Evolutionary conservation across 345 rosid genomes (phyloP), one percentile per base, ranked within the genome.

Genomic region (Hypericum androsaemum): DNA sequence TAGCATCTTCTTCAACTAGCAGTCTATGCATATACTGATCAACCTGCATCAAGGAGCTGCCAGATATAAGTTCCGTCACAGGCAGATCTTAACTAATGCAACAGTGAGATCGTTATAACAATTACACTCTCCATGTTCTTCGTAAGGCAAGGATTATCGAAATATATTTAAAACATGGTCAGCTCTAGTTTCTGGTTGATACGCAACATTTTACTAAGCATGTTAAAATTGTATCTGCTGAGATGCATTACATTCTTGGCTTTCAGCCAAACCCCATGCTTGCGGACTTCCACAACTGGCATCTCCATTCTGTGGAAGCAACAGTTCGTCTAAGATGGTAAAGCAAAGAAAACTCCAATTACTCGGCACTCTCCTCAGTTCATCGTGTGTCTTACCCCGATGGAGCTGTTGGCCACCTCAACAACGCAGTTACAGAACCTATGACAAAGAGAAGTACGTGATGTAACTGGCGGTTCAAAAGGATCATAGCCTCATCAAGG

Each of bases 401-500:
- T 65, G 94, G 89, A 71, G 97, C 94, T 40, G 94, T 86, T 63
- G 97, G 97, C 95, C 94, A 86, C 60, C 94, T 74, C 67, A 89
- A 66, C 74, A 89, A 61, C 17, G 89, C 95, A 62, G 89, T 83
- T 51, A 81, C 59, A 47, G 79, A 63, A 61, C 95, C 97, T 86
- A 65, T 10, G 37, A 53, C 13, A 40, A 56, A 61, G 47, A 9
- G 45, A 40, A 1, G 32, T 53, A 41, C 53, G 46, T 64, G 52
- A 62, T 39, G 13, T 36, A 51, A 54, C 42, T n/a, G 12, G 42
- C 50, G 54, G 50, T 53, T 62, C 9, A 36, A 50, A 11, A 51
- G 45, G 22, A 36, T 46, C 43, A 10, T 13, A 47, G 60, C 52
- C 39, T 43, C 15, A 13, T 41, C 0, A 15, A 14, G 40, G 41